These are phyloP conservation scores for Dryas drummondii DNA, from an alignment of 306 rosid genomes.

Conservation along the genomic window DNA sequence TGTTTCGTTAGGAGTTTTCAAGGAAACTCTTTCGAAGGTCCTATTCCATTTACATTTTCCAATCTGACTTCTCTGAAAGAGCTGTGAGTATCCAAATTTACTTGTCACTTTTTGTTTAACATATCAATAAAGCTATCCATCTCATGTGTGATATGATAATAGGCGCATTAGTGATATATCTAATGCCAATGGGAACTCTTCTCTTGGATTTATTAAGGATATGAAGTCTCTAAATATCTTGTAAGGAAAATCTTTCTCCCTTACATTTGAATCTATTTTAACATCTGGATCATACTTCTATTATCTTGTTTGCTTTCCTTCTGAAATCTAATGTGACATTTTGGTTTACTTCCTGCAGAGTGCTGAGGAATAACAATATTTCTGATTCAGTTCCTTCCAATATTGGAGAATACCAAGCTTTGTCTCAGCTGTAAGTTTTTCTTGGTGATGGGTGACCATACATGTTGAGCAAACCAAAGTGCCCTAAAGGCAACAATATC, in stretches of 20 bases:
- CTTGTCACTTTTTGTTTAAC: background rate
- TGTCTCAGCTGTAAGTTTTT: conserved; percentile 58
- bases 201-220: conserved; percentile 57
- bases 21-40: conserved; percentile 76
- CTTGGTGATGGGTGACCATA: conserved; percentile 6
- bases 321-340: conserved; percentile 12
- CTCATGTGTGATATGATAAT: conserved; percentile 22
- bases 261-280: background rate
- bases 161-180: conserved; percentile 65
- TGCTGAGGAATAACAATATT: conserved; percentile 63
- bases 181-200: conserved; percentile 70
- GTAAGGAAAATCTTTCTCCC: conserved; percentile 42
- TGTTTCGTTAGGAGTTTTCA: conserved; percentile 61
- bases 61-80: conserved; percentile 62
- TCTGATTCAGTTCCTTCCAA: conserved; percentile 64
- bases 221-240: conserved; percentile 60
- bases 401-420: conserved; percentile 49
- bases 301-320: conserved; percentile 12
- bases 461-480: background rate
- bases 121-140: conserved; percentile 27
- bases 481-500: background rate
- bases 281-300: background rate
- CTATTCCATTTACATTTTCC: conserved; percentile 63
- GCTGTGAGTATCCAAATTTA: conserved; percentile 51
- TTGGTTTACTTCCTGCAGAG: conserved; percentile 49